A percentile compares a stretch with the other conserved stretches of the same genome.
phyloP scores from a whole-genome alignment of 805 yeast genomes.

The Hanseniaspora clermontiae region DNA sequence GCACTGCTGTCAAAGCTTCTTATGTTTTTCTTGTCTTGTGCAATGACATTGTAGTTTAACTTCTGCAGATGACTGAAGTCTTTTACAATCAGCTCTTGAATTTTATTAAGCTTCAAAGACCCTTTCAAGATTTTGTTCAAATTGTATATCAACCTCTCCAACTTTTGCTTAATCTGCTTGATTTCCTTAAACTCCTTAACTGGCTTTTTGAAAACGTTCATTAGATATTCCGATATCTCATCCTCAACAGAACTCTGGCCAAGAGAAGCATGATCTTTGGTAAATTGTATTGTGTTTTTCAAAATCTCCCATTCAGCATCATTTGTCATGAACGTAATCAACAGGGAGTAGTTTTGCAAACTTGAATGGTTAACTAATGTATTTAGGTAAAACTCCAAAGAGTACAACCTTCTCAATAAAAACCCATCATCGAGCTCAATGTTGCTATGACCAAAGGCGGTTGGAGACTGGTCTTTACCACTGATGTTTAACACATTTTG shows the following conservation, averaged over 20 bases:
- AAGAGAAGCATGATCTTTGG: constrained; percentile 1
- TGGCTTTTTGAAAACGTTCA: constrained; percentile 12
- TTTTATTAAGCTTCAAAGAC: constrained; percentile 3
- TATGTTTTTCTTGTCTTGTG: background rate
- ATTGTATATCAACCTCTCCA: constrained; percentile 11
- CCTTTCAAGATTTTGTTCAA: constrained; percentile 8
- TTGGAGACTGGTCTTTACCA: background rate
- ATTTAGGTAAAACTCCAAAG: constrained; percentile 8
- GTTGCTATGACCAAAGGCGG: background rate
- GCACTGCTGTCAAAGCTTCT: background rate
- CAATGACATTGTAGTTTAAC: constrained; percentile 2
- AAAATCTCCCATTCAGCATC: constrained; percentile 10
- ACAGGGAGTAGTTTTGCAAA: constrained; percentile 6
- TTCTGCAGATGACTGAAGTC: constrained; percentile 8
- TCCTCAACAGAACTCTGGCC: constrained; percentile 1
- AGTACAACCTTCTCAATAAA: constrained; percentile 7
- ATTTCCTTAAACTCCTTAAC: constrained; percentile 9
- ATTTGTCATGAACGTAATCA: constrained; percentile 12
- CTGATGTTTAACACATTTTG: background rate
- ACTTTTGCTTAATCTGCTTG: constrained; percentile 7
- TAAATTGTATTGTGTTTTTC: constrained; percentile 9
- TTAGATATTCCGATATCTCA: constrained; percentile 10
- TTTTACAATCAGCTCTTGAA: constrained; percentile 5
- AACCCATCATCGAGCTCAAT: constrained; percentile 10
- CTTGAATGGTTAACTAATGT: constrained; percentile 6